Base-by-base conservation (phyloP, 805 yeast genomes). In the Saccharomycopsis olivae region DNA sequence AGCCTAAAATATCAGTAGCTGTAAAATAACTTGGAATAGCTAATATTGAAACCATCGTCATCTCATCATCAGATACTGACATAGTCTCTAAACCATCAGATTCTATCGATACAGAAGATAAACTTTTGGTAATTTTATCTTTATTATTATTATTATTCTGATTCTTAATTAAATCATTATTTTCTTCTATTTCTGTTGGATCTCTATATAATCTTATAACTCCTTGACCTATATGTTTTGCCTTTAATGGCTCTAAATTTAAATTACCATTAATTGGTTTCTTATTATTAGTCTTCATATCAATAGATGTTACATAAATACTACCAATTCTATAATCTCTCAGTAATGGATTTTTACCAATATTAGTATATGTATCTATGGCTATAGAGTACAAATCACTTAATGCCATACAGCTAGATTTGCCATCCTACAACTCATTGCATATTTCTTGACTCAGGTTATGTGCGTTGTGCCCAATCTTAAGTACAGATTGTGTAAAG, bases 1-100 rank as follows among this genome's bases (percentile, higher is more conserved):
- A 87, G 4, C 89, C 94, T 3, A 87, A 56, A 18, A 88, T 55
- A 51, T 87, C 96, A 18, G 86, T 79, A 0, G 89, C 83, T 0
- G 94, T 78, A 57, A 87, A 79, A 55, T 87, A 88, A 9, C 82
- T 75, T 0, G 96, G 96, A 0, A 87, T 35, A 3, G 47, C 47
- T 4, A 46, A 36, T 10, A 43, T 46, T 11, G 49, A 39, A 14
- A 46, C 30, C 25, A 39, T 36, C 6, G 33, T 44, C 14, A 31
- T 38, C 17, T 40, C 33, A 14, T 50, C 53, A 9, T 39, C 39
- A 3, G 48, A 51, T 17, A 39, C 33, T 2, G 23, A 3, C 5
- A 14, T 2, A 2, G 31, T 38, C 5, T 27, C 20, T 14, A 32
- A 25, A 27, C 23, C 9, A 6, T 5, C 13, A 8, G 30, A 10